A percentile compares a stretch with the other conserved stretches of the same genome.
phyloP scores from a whole-genome alignment of 177 flowering plant species.

The Vitis hybrid region DNA sequence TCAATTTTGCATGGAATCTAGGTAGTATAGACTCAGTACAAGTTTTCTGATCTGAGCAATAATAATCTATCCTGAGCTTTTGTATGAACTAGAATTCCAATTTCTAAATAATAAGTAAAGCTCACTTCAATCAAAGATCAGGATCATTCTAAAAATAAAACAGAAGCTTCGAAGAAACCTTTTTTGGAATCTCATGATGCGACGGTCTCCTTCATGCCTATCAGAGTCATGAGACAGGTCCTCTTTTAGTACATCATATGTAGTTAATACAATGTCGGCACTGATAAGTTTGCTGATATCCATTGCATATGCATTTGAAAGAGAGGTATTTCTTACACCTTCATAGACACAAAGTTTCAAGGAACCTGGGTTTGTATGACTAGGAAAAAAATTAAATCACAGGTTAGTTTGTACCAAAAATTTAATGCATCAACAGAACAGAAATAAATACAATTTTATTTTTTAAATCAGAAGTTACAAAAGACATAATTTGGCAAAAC shows the following conservation, averaged over 20 bases:
- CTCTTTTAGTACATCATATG: conserved; percentile 89
- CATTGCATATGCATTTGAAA: conserved; percentile 39
- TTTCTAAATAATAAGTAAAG: background rate
- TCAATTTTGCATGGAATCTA: background rate
- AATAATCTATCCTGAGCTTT: background rate
- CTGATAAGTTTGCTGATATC: conserved; percentile 60
- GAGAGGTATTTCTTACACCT: conserved; percentile 67
- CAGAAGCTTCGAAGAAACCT: conserved; percentile 45
- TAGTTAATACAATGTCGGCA: conserved; percentile 90
- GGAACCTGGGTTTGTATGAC: conserved; percentile 84
- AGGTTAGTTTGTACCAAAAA: conserved; percentile 14
- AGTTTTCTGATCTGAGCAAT: background rate
- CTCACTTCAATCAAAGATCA: conserved; percentile 3
- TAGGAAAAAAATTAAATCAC: conserved; percentile 19
- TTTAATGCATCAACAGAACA: background rate
- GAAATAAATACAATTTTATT: background rate
- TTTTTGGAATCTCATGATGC: conserved; percentile 81
- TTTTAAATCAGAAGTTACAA: conserved; percentile 3
- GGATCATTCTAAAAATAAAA: background rate
- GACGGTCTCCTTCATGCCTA: conserved; percentile 91
- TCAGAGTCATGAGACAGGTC: conserved; percentile 91
- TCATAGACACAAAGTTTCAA: conserved; percentile 71
- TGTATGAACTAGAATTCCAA: background rate
- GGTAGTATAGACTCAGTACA: background rate
- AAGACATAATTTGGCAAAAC: background rate